A percentile compares a stretch with the other conserved stretches of the same genome.
phyloP scores from a whole-genome alignment of 805 yeast species.

The Hanseniaspora valbyensis region DNA sequence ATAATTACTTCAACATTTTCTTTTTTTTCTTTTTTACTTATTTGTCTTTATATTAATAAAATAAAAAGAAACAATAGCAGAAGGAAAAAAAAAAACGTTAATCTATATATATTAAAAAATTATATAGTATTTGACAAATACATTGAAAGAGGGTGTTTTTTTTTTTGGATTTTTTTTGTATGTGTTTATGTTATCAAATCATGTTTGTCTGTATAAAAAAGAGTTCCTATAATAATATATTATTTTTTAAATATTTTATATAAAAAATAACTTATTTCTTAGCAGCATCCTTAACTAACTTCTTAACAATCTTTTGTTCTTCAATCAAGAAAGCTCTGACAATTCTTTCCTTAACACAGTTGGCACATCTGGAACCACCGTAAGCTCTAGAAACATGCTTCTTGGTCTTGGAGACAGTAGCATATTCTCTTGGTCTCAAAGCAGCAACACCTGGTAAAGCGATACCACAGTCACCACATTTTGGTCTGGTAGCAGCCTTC shows the following conservation, averaged over 20 bases:
- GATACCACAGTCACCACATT: slow-evolving; percentile 79
- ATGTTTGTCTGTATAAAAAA: neutral
- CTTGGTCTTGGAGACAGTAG: slow-evolving; percentile 86
- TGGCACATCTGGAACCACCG: slow-evolving; percentile 99
- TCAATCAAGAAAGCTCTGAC: slow-evolving; percentile 99
- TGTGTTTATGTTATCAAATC: neutral
- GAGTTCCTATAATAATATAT: slow-evolving; percentile 24
- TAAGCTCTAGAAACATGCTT: slow-evolving; percentile 98
- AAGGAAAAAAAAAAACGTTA: too few relatives aligned
- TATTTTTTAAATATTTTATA: too few relatives aligned
- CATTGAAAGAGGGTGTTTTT: neutral
- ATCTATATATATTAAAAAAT: neutral
- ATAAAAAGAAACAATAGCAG: too few relatives aligned
- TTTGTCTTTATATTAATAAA: too few relatives aligned
- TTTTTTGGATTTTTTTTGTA: too few relatives aligned
- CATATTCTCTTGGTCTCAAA: slow-evolving; percentile 97
- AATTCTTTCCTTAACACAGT: slow-evolving; percentile 98
- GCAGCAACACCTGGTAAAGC: slow-evolving; percentile 82
- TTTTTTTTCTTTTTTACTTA: too few relatives aligned
- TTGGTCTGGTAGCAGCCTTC: slow-evolving; percentile 78
- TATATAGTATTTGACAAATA: neutral
- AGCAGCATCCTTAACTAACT: slow-evolving; percentile 94
- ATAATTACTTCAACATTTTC: too few relatives aligned
- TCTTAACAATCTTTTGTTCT: slow-evolving; percentile 99
- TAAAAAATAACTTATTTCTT: slow-evolving; percentile 42